These are phyloP conservation scores for Raphanus raphanistrum DNA, from an alignment of 345 rosid species.

Conservation along the genomic window DNA sequence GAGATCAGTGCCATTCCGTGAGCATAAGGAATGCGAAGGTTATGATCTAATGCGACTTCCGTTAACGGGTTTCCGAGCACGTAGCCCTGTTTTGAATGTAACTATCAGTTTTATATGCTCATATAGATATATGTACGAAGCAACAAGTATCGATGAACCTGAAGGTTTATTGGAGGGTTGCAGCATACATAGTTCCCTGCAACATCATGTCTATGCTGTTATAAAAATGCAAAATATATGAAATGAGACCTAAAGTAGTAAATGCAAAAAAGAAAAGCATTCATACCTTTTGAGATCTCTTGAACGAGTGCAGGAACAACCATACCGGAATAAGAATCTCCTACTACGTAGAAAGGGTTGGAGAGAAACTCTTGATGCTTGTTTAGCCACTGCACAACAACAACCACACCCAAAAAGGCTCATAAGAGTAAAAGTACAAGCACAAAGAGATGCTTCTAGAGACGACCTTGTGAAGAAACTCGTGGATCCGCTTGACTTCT, in stretches of 20 bases:
- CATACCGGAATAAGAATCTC: slow-evolving; percentile 70
- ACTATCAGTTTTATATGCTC: not conserved
- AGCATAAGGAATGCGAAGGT: slow-evolving; percentile 47
- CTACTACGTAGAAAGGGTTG: slow-evolving; percentile 57
- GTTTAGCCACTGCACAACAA: slow-evolving; percentile 57
- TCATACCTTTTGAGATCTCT: slow-evolving; percentile 36
- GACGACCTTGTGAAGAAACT: slow-evolving; percentile 50
- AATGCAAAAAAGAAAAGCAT: not conserved
- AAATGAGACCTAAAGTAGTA: not conserved
- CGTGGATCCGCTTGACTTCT: slow-evolving; percentile 43
- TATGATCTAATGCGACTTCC: slow-evolving; percentile 31
- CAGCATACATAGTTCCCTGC: slow-evolving; percentile 22
- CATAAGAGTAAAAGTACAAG: not conserved
- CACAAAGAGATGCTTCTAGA: slow-evolving; percentile 1
- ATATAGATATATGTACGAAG: not conserved
- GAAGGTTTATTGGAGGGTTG: slow-evolving; percentile 42
- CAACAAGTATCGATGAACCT: slow-evolving; percentile 18
- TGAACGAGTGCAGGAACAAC: slow-evolving; percentile 56
- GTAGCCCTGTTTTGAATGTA: slow-evolving; percentile 53
- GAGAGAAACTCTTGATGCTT: slow-evolving; percentile 55
- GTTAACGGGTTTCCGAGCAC: slow-evolving; percentile 60
- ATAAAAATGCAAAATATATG: not conserved
- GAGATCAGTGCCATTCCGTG: slow-evolving; percentile 60
- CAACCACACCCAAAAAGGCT: not conserved
- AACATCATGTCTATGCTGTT: not conserved